A percentile compares a stretch with the other conserved stretches of the same genome.
Conservation (phyloP, 345 rosid genomes). For the Tarenaya hassleriana region DNA sequence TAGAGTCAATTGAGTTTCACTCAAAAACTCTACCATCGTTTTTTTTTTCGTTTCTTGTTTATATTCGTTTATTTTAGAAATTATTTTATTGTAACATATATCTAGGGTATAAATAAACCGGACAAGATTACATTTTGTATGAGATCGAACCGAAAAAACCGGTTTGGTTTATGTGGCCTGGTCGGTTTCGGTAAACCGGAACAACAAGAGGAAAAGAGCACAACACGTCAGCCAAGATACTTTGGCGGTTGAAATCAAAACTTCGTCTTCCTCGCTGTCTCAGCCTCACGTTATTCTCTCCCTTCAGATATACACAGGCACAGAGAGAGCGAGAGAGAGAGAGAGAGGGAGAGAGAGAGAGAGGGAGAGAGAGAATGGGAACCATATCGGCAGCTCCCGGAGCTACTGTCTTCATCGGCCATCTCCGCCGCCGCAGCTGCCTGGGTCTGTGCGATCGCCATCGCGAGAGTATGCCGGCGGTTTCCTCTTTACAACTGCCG, state of each 20-base stretch:
- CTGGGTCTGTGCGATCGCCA: constrained; percentile 19
- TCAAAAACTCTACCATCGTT: too few relatives aligned
- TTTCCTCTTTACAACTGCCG: constrained; percentile 26
- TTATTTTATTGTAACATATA: too few relatives aligned
- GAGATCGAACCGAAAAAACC: constrained; percentile 8
- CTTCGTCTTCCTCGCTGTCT: constrained; percentile 5
- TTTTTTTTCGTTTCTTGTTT: too few relatives aligned
- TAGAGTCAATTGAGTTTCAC: too few relatives aligned
- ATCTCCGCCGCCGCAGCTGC: constrained; percentile 15
- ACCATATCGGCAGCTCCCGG: constrained; percentile 27
- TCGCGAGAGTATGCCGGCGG: constrained; percentile 30
- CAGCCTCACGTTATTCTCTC: constrained; percentile 30
- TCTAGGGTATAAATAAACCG: too few relatives aligned
- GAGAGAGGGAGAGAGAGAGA: background rate
- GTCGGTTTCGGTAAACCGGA: constrained; percentile 10
- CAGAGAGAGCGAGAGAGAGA: background rate
- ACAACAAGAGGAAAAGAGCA: background rate
- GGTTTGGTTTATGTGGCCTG: background rate
- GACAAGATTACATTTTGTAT: too few relatives aligned
- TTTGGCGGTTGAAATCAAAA: constrained; percentile 40
- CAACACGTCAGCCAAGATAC: constrained; percentile 27
- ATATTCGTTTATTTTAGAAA: too few relatives aligned
- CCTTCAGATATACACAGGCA: background rate
- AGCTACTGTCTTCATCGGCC: constrained; percentile 24
- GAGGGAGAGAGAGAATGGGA: constrained; percentile 23